Conservation (phyloP, 2,329 filamentous ascomycete genomes). For the Gremmenia infestans region DNA sequence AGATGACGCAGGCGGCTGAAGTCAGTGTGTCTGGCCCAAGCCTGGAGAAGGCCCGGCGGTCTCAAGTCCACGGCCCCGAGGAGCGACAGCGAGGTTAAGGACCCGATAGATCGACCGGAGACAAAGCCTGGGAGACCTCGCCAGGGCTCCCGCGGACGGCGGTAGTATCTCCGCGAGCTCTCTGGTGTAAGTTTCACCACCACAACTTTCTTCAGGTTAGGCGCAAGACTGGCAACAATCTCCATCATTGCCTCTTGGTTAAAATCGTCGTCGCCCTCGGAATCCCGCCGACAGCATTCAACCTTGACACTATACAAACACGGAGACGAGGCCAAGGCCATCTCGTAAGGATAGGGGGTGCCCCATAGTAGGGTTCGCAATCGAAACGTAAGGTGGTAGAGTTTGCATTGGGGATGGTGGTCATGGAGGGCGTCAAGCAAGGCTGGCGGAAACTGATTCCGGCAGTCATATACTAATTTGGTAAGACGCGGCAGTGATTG, state of each 20-base stretch:
- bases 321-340: slow-evolving; percentile 7
- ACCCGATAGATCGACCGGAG: slow-evolving; percentile 6
- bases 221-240: slow-evolving; percentile 7
- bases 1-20: slow-evolving; percentile 6
- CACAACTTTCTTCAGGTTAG: slow-evolving; percentile 12
- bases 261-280: slow-evolving; percentile 7
- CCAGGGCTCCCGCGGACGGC: slow-evolving; percentile 3
- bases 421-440: slow-evolving; percentile 8
- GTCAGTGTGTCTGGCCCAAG: slow-evolving; percentile 6
- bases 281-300: slow-evolving; percentile 5
- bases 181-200: slow-evolving; percentile 5
- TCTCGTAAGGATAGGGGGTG: slow-evolving; percentile 8
- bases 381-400: slow-evolving; percentile 10
- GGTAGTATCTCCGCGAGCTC: slow-evolving; percentile 1
- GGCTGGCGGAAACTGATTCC: slow-evolving; percentile 10
- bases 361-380: slow-evolving; percentile 7
- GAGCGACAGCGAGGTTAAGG: slow-evolving; percentile 8
- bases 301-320: slow-evolving; percentile 12
- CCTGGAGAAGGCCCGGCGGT: slow-evolving; percentile 1
- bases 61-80: background rate
- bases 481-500: slow-evolving; percentile 2
- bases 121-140: slow-evolving; percentile 13
- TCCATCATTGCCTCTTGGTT: slow-evolving; percentile 11
- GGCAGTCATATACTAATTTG: slow-evolving; percentile 10
- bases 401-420: slow-evolving; percentile 9